Evolutionary conservation across 768 basidiomycete species (phyloP).

Genomic region (Mycena metata): DNA sequence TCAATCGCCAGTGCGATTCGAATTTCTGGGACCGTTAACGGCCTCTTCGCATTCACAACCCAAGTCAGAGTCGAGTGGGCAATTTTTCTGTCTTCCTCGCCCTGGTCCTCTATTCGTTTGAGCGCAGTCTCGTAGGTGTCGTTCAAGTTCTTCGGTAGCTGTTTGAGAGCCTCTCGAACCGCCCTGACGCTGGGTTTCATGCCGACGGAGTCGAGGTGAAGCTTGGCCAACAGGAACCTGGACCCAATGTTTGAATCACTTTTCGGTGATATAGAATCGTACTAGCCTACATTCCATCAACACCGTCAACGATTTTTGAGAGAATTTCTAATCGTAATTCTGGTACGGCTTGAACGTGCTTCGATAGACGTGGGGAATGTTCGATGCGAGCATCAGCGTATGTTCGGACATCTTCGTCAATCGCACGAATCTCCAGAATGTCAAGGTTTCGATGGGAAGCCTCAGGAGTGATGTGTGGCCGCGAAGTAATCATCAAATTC

Average conservation of each 20-base stretch:
- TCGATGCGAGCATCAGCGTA: not conserved
- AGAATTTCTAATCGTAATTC: not conserved
- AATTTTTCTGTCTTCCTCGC: conserved; percentile 6
- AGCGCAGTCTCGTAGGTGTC: not conserved
- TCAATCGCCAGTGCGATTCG: not conserved
- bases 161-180: not conserved
- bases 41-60: not conserved
- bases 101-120: conserved; percentile 2
- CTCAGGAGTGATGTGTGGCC: not conserved
- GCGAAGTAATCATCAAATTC: conserved; percentile 7
- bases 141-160: not conserved
- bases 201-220: not conserved
- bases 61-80: not conserved
- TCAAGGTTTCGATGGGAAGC: not conserved
- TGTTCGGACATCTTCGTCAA: not conserved
- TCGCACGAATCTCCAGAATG: not conserved
- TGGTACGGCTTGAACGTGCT: not conserved
- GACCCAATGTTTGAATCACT: too few relatives aligned
- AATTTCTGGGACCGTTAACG: not conserved
- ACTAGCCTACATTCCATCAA: too few relatives aligned
- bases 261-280: too few relatives aligned
- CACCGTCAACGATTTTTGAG: too few relatives aligned
- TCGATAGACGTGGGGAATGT: not conserved
- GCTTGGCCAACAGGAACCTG: conserved; percentile 20
- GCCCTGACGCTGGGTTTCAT: not conserved